Percentiles rank a stretch among this genome's conserved stretches.
Evolutionary conservation across 2,329 filamentous ascomycete species (phyloP).

Genomic region (Chaetomium olivaceum): DNA sequence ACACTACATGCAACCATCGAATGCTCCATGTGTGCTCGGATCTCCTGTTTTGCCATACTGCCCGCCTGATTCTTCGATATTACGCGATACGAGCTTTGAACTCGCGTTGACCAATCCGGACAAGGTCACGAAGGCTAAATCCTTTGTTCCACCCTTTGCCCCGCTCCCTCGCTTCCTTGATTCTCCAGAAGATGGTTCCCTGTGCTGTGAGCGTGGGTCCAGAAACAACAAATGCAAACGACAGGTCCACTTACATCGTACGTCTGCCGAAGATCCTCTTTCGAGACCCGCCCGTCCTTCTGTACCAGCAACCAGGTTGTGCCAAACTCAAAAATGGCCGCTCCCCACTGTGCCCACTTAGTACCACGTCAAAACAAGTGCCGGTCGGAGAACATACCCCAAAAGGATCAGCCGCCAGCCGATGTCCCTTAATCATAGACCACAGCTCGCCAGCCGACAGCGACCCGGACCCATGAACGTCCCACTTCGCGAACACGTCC

Average conservation of each 20-base stretch:
- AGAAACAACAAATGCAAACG: neutral
- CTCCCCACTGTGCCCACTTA: conserved; percentile 24
- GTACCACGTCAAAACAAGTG: neutral
- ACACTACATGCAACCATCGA: too few species aligned
- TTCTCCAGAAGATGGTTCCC: conserved; percentile 30
- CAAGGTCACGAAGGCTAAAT: conserved; percentile 10
- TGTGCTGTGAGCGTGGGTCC: conserved; percentile 10
- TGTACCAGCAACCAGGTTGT: conserved; percentile 57
- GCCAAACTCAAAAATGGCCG: conserved; percentile 39
- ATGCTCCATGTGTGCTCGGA: neutral
- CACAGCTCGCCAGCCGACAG: conserved; percentile 42
- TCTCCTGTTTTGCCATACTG: neutral
- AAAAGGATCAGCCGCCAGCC: conserved; percentile 46
- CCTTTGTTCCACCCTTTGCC: conserved; percentile 29
- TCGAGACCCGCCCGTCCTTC: conserved; percentile 55
- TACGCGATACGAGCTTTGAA: neutral
- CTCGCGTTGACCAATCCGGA: neutral
- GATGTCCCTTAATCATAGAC: conserved; percentile 43
- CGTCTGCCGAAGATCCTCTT: conserved; percentile 49
- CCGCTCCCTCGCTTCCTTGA: conserved; percentile 22
- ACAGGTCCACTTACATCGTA: conserved; percentile 31
- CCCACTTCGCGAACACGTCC: conserved; percentile 53
- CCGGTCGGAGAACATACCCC: conserved; percentile 40
- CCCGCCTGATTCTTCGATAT: neutral
- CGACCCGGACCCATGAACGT: conserved; percentile 40